Conservation (phyloP, 2,329 filamentous ascomycete genomes). For the Penicillium sp. region DNA sequence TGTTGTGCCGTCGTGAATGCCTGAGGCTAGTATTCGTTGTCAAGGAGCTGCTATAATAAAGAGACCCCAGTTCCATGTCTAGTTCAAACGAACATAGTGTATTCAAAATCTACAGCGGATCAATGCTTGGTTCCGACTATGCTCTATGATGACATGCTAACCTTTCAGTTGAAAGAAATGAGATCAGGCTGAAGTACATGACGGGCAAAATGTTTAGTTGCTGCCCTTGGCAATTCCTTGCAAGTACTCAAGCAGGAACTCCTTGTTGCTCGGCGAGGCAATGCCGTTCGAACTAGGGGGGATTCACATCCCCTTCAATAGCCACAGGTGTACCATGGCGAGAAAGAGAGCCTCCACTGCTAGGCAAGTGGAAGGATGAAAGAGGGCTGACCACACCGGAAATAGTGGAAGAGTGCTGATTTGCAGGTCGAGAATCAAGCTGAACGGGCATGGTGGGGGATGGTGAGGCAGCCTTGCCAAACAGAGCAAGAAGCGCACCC, state of each 20-base stretch:
- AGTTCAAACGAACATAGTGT: background rate
- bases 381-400: slow-evolving; percentile 32
- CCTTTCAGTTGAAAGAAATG: background rate
- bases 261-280: slow-evolving; percentile 67
- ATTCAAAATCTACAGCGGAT: background rate
- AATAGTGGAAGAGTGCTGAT: slow-evolving; percentile 17
- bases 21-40: too few relatives aligned
- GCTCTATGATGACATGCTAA: background rate
- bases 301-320: slow-evolving; percentile 41
- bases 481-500: slow-evolving; percentile 59
- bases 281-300: slow-evolving; percentile 48
- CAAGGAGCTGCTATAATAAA: too few relatives aligned
- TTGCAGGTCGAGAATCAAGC: slow-evolving; percentile 20
- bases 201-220: slow-evolving; percentile 25
- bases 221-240: slow-evolving; percentile 53
- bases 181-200: background rate
- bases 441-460: slow-evolving; percentile 20
- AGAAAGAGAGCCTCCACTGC: slow-evolving; percentile 17
- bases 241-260: slow-evolving; percentile 73
- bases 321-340: slow-evolving; percentile 21
- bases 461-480: slow-evolving; percentile 50
- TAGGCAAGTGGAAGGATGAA: slow-evolving; percentile 26
- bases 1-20: too few relatives aligned
- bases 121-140: background rate
- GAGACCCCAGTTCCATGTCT: too few relatives aligned